These are phyloP conservation scores for Gossypium gossypioides DNA, from an alignment of 441 rosid genomes.

Conservation along the genomic window DNA sequence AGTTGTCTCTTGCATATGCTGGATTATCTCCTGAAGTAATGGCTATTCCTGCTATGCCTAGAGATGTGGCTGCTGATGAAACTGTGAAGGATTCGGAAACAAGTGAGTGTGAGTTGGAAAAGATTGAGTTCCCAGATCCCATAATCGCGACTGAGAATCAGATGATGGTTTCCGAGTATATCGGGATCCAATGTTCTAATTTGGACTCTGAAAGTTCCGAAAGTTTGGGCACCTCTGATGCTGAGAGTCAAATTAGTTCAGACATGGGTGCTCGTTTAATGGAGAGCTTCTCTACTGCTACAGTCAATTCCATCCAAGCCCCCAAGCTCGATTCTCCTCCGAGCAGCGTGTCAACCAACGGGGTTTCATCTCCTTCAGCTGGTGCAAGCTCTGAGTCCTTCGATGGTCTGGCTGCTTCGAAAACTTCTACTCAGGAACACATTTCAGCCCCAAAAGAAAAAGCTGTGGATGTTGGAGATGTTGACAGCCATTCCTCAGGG, in stretches of 20 bases:
- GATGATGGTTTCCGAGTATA: slow-evolving; percentile 91
- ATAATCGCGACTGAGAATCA: slow-evolving; percentile 76
- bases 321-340: slow-evolving; percentile 73
- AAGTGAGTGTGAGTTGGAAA: slow-evolving; percentile 61
- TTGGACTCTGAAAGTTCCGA: slow-evolving; percentile 58
- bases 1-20: slow-evolving; percentile 59
- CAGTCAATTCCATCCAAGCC: slow-evolving; percentile 35
- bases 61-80: slow-evolving; percentile 30
- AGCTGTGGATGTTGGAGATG: slow-evolving; percentile 31
- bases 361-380: slow-evolving; percentile 52
- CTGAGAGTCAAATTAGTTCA: slow-evolving; percentile 44
- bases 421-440: slow-evolving; percentile 40
- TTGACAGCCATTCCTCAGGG: slow-evolving; percentile 40
- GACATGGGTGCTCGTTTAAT: slow-evolving; percentile 30
- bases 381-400: slow-evolving; percentile 52
- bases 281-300: slow-evolving; percentile 42
- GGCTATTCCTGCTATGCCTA: slow-evolving; percentile 47
- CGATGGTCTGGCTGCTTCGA: slow-evolving; percentile 39
- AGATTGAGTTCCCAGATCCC: slow-evolving; percentile 96
- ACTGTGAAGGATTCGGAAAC: slow-evolving; percentile 32
- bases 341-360: slow-evolving; percentile 64
- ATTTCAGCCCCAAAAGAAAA: slow-evolving; percentile 31
- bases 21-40: slow-evolving; percentile 89
- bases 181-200: slow-evolving; percentile 46
- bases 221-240: slow-evolving; percentile 46